These are phyloP conservation scores for Tephrocybe sp. DNA, from an alignment of 768 basidiomycete species.

Conservation along the genomic window DNA sequence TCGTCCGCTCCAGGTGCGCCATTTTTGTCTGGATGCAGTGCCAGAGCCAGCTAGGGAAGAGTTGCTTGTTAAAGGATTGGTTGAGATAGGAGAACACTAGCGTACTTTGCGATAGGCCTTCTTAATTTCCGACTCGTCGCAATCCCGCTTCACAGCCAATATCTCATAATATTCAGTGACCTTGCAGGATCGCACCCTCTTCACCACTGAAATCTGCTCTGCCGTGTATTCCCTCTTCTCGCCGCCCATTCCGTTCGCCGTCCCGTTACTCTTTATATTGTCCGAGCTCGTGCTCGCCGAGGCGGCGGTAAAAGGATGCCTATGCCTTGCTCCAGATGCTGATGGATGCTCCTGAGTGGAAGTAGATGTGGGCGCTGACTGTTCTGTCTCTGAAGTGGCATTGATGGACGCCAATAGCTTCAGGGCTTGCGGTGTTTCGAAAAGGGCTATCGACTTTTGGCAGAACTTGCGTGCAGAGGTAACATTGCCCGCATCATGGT, in stretches of 20 bases:
- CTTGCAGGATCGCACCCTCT: conserved; percentile 82
- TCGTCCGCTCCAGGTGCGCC: conserved; percentile 98
- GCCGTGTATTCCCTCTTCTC: conserved; percentile 85
- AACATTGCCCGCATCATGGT: conserved; percentile 69
- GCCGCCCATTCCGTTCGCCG: conserved; percentile 60
- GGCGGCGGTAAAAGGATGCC: conserved; percentile 36
- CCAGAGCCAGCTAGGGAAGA: conserved; percentile 68
- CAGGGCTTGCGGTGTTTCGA: conserved; percentile 72
- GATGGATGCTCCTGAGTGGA: conserved; percentile 68
- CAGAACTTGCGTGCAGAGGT: conserved; percentile 84
- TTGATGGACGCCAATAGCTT: conserved; percentile 68
- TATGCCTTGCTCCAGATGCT: conserved; percentile 66
- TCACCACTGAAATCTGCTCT: conserved; percentile 81
- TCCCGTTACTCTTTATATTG: conserved; percentile 29
- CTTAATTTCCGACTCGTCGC: conserved; percentile 84
- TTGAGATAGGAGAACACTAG: conserved; percentile 2
- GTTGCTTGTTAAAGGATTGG: background rate
- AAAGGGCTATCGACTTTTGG: conserved; percentile 82
- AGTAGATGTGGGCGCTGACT: conserved; percentile 38
- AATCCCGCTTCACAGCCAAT: conserved; percentile 70
- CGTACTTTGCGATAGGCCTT: conserved; percentile 93
- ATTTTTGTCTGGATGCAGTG: conserved; percentile 90
- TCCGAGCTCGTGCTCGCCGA: conserved; percentile 13
- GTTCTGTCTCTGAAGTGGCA: conserved; percentile 45
- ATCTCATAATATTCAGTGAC: conserved; percentile 94